phyloP scores from a whole-genome alignment of 805 yeast genomes.

The Millerozyma acaciae region DNA sequence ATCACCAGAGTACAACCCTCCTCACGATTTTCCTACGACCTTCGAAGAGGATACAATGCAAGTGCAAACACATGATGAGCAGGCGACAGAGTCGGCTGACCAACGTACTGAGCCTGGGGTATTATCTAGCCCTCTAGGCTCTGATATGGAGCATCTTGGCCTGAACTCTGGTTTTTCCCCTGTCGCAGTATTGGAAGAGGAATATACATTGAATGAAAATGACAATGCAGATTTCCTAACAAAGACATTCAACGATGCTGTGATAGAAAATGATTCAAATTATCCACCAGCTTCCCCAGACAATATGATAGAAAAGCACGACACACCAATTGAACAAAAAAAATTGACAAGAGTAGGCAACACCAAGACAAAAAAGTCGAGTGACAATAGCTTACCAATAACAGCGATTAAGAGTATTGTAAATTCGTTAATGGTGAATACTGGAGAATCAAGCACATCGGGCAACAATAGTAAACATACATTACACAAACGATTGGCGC shows the following conservation, averaged over 20 bases:
- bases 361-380: neutral
- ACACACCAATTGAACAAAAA: too few relatives aligned
- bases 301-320: neutral
- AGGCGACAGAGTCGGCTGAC: too few relatives aligned
- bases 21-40: too few relatives aligned
- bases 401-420: constrained; percentile 16
- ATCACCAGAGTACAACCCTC: too few relatives aligned
- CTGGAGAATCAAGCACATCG: neutral
- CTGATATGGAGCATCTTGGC: too few relatives aligned
- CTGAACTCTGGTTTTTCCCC: too few relatives aligned
- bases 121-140: too few relatives aligned
- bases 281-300: neutral
- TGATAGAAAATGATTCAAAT: neutral
- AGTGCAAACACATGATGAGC: neutral
- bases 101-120: neutral
- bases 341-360: neutral
- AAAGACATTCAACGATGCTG: constrained; percentile 3
- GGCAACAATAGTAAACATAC: neutral
- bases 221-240: constrained; percentile 3
- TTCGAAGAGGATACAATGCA: too few relatives aligned
- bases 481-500: constrained; percentile 5
- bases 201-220: constrained; percentile 11
- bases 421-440: constrained; percentile 4
- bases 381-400: constrained; percentile 7
- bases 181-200: constrained; percentile 9